Conservation (phyloP, 1,284 basidiomycete species). For the Athelia sp. region DNA sequence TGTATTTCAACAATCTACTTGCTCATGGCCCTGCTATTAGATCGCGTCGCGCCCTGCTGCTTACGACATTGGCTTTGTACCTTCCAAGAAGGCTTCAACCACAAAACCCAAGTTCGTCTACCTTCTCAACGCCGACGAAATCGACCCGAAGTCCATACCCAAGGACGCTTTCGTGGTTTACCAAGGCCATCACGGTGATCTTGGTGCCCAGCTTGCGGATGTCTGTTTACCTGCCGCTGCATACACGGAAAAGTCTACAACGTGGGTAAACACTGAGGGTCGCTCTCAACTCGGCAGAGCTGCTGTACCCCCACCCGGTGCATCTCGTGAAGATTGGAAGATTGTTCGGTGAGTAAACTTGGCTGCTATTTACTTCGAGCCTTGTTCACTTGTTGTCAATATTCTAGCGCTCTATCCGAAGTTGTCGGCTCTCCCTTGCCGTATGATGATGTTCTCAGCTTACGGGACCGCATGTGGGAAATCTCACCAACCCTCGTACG, state of each 20-base stretch:
- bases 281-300: slow-evolving; percentile 88
- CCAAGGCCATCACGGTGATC: slow-evolving; percentile 98
- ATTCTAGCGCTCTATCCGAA: slow-evolving; percentile 87
- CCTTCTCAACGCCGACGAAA: slow-evolving; percentile 94
- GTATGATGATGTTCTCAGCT: slow-evolving; percentile 85
- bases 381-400: slow-evolving; percentile 3
- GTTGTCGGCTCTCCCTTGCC: slow-evolving; percentile 76
- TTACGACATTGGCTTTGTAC: slow-evolving; percentile 92
- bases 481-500: slow-evolving; percentile 89
- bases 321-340: slow-evolving; percentile 98
- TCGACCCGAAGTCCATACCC: slow-evolving; percentile 89
- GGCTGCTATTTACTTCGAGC: background rate
- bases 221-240: slow-evolving; percentile 92
- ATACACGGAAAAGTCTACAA: slow-evolving; percentile 94
- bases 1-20: slow-evolving; percentile 5
- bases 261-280: slow-evolving; percentile 98
- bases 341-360: slow-evolving; percentile 70
- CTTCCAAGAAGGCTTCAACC: slow-evolving; percentile 71
- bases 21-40: slow-evolving; percentile 25
- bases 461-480: slow-evolving; percentile 97
- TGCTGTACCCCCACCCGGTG: slow-evolving; percentile 94
- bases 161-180: slow-evolving; percentile 96
- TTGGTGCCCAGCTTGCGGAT: slow-evolving; percentile 95
- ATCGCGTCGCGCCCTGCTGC: slow-evolving; percentile 91
- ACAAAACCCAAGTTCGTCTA: slow-evolving; percentile 94